Conservation (phyloP, 2,329 filamentous ascomycete genomes). For the Aspergillus vadensis region DNA sequence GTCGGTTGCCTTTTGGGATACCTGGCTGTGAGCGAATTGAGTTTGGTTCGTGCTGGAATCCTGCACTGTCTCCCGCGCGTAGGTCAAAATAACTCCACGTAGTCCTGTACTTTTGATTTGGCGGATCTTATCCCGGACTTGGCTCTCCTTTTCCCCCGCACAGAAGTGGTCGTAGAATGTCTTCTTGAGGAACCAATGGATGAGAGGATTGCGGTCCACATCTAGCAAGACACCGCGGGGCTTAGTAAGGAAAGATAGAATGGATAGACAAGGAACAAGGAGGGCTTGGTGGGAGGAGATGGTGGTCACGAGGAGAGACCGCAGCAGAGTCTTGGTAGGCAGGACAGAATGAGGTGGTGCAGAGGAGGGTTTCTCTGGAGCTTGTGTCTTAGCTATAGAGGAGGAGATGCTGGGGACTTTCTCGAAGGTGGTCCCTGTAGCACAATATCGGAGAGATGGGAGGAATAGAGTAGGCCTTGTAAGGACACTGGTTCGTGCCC, state of each 20-base stretch:
- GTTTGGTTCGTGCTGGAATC: constrained; percentile 59
- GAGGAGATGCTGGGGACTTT: neutral
- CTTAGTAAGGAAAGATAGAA: constrained; percentile 30
- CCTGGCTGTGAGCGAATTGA: constrained; percentile 29
- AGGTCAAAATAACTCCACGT: constrained; percentile 79
- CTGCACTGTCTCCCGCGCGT: constrained; percentile 78
- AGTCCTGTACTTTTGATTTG: constrained; percentile 74
- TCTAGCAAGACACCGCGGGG: constrained; percentile 55
- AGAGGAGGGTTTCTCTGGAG: neutral
- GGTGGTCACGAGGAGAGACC: constrained; percentile 49
- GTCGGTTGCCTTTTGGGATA: neutral
- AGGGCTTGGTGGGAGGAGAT: constrained; percentile 58
- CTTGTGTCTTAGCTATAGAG: neutral
- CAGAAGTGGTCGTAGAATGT: constrained; percentile 83
- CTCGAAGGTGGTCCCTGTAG: neutral
- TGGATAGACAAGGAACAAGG: constrained; percentile 68
- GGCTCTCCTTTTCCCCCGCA: constrained; percentile 77
- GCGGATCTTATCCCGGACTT: constrained; percentile 59
- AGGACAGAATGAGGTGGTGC: constrained; percentile 1
- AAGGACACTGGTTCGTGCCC: neutral
- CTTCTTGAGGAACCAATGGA: constrained; percentile 67
- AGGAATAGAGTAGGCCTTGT: neutral
- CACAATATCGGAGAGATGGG: neutral
- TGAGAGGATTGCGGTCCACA: constrained; percentile 72
- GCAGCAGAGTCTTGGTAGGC: constrained; percentile 29